Conservation (phyloP, 192 early-diverging fungal genomes). For the Oehlia diaphana region DNA sequence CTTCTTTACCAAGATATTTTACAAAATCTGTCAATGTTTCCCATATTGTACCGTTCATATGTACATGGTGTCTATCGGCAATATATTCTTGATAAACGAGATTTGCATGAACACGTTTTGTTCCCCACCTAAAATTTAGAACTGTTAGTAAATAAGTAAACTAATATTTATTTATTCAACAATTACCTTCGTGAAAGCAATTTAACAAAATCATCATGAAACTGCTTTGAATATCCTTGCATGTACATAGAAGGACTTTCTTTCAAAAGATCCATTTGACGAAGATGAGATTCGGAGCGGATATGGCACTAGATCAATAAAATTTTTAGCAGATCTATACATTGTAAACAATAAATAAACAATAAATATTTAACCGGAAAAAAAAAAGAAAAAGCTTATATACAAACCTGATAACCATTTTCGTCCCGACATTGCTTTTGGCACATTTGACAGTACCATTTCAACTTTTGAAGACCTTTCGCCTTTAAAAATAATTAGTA, state of each 20-base stretch:
- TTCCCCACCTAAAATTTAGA: slow-evolving; percentile 59
- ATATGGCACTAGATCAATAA: slow-evolving; percentile 14
- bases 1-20: slow-evolving; percentile 82
- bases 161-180: too few relatives aligned
- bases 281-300: slow-evolving; percentile 74
- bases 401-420: slow-evolving; percentile 71
- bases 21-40: slow-evolving; percentile 85
- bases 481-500: slow-evolving; percentile 36
- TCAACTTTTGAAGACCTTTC: slow-evolving; percentile 77
- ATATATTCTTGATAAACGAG: slow-evolving; percentile 98
- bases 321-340: background rate
- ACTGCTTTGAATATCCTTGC: slow-evolving; percentile 69
- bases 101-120: slow-evolving; percentile 86
- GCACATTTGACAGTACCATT: slow-evolving; percentile 90
- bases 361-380: background rate
- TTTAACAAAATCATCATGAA: slow-evolving; percentile 81
- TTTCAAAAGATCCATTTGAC: slow-evolving; percentile 77
- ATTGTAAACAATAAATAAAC: background rate
- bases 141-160: background rate
- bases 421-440: slow-evolving; percentile 78
- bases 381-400: background rate
- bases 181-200: slow-evolving; percentile 70
- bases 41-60: slow-evolving; percentile 98
- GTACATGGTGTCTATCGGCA: slow-evolving; percentile 84
- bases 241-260: slow-evolving; percentile 49